Evolutionary conservation across 257 asterid genomes (phyloP).

Genomic region (Ilex aquifolium): DNA sequence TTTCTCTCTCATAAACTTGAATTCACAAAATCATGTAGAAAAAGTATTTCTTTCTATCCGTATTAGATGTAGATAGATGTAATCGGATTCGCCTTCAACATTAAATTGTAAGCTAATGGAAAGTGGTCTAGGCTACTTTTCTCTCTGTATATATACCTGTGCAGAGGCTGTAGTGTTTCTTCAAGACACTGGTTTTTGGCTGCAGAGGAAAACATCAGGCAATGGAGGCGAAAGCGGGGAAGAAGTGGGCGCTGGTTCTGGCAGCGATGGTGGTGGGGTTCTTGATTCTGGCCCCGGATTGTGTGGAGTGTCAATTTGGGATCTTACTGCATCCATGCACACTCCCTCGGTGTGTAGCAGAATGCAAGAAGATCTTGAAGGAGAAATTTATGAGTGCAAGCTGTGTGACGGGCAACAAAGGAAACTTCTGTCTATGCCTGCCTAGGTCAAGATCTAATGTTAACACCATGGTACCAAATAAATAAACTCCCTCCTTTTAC

Average conservation of each 20-base stretch:
- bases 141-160: too few relatives aligned
- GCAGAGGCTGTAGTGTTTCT: too few relatives aligned
- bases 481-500: too few relatives aligned
- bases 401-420: slow-evolving; percentile 42
- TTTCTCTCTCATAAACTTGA: too few relatives aligned
- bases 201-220: neutral
- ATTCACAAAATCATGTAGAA: too few relatives aligned
- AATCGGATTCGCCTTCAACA: too few relatives aligned
- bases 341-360: slow-evolving; percentile 35
- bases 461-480: too few relatives aligned
- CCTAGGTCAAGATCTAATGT: slow-evolving; percentile 18
- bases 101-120: too few relatives aligned
- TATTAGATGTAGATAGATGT: too few relatives aligned
- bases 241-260: slow-evolving; percentile 7
- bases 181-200: too few relatives aligned
- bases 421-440: slow-evolving; percentile 39
- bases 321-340: slow-evolving; percentile 44
- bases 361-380: slow-evolving; percentile 37
- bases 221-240: slow-evolving; percentile 11
- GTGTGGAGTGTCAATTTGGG: slow-evolving; percentile 50
- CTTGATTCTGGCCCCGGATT: slow-evolving; percentile 20
- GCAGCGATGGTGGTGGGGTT: slow-evolving; percentile 9
- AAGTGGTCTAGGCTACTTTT: too few relatives aligned
- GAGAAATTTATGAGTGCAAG: slow-evolving; percentile 38
- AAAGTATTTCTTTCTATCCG: too few relatives aligned